Conservation (phyloP, 2,329 filamentous ascomycete species). For the Claviceps lovelessii region DNA sequence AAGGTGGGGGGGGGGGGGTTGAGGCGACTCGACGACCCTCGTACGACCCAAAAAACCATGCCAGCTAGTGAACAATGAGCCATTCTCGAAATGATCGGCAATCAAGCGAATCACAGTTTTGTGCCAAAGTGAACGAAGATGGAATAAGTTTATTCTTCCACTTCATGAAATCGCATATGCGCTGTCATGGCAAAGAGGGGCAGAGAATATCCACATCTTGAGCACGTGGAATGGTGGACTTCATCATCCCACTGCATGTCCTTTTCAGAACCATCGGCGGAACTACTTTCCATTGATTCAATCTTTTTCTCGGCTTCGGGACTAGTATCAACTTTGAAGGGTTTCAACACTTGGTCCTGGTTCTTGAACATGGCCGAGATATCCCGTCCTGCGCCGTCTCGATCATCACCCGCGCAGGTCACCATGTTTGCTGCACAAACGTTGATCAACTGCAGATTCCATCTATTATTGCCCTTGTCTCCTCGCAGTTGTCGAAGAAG, state of each 20-base stretch:
- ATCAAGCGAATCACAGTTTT: too few relatives aligned
- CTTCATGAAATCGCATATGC: constrained; percentile 28
- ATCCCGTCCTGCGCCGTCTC: constrained; percentile 50
- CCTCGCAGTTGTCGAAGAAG: constrained; percentile 64
- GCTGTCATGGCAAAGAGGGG: constrained; percentile 44
- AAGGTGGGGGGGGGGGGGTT: too few relatives aligned
- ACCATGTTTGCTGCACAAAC: constrained; percentile 79
- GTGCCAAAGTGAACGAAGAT: neutral
- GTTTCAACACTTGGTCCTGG: constrained; percentile 54
- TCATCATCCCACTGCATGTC: constrained; percentile 17
- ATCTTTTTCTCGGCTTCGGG: constrained; percentile 9
- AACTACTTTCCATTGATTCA: constrained; percentile 14
- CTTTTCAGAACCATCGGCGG: constrained; percentile 9
- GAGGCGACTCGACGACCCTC: too few relatives aligned
- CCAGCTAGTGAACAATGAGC: neutral
- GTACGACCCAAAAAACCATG: constrained; percentile 1
- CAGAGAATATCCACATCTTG: constrained; percentile 37
- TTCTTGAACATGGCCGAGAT: constrained; percentile 71
- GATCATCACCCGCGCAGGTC: constrained; percentile 34
- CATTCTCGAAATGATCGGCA: neutral
- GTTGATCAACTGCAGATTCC: constrained; percentile 75
- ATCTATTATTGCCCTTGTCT: constrained; percentile 46
- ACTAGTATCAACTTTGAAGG: constrained; percentile 43
- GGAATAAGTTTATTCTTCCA: constrained; percentile 11
- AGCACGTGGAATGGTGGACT: constrained; percentile 22